Base-by-base conservation (phyloP, 2,329 filamentous ascomycete genomes). In the Monosporascus sp. region DNA sequence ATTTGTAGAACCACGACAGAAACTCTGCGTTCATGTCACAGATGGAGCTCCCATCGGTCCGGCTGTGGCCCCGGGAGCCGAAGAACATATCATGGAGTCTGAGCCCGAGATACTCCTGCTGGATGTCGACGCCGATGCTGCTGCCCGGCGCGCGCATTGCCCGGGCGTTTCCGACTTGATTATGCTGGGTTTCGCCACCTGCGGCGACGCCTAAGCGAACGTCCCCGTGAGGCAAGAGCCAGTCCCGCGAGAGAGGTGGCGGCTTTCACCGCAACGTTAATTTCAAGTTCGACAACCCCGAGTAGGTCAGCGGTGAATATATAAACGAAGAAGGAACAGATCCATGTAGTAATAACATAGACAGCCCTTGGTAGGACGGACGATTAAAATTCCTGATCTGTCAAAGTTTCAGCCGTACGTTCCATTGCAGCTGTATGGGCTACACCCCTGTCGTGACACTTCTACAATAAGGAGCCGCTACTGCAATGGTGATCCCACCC, bases 1-100 rank as follows among this genome's bases (percentile, higher is more conserved):
- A 60, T 31, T 57, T 57, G n/a, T 58, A 58, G 50, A 51, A 57
- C 56, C 56, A 60, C 8, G 53, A 53, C 17, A 47, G 53, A 7
- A 57, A 55, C 46, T 60, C 58, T 7, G 51, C 28, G 5, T 57
- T 55, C 24, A 60, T 55, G 18, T 60, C 53, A 20, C 58, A 58
- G 14, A 37, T 3, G 11, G 56, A 48, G 2, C 47, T 7, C 24
- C 58, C 56, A 31, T 58, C 55, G 11, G 56, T 57, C 31, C 55
- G 53, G 17, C 56, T 53, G 37, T 59, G 58, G 2, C 55, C 58
- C 38, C 49, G 50, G 0, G 55, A 38, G 17, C 49, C 56, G 37
- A 60, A 52, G 11, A 14, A 37, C 53, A 59, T 51, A 7, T 7
- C 24, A 2, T 55, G 50, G 28, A 58, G 53, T 6, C 54, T 46